phyloP scores from a whole-genome alignment of 257 asterid species.

The Plantago major region DNA sequence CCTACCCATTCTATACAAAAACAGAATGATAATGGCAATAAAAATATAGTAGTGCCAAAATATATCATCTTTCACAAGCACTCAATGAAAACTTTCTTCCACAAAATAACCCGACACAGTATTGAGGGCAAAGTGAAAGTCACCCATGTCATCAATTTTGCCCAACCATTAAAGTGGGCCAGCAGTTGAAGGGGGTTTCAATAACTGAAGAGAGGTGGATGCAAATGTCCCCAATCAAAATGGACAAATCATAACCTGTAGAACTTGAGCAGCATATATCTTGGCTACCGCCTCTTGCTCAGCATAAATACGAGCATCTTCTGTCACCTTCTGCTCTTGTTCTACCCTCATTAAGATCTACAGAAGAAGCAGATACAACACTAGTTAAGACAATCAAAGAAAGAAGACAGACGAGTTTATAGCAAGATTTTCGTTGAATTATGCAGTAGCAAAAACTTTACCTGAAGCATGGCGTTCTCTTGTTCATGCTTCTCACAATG shows the following conservation, averaged over 20 bases:
- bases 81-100: too few relatives aligned
- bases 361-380: slow-evolving; percentile 6
- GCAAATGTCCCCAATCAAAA: too few relatives aligned
- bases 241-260: slow-evolving; percentile 48
- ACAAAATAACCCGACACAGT: too few relatives aligned
- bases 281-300: slow-evolving; percentile 98
- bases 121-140: too few relatives aligned
- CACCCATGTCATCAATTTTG: too few relatives aligned
- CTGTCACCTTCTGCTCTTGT: slow-evolving; percentile 96
- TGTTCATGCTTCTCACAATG: slow-evolving; percentile 94
- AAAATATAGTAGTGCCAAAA: too few relatives aligned
- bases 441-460: slow-evolving; percentile 21
- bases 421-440: slow-evolving; percentile 3
- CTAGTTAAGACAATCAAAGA: neutral
- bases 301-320: slow-evolving; percentile 94
- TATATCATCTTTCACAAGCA: too few relatives aligned
- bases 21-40: too few relatives aligned
- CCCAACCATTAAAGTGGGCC: too few relatives aligned
- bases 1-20: too few relatives aligned
- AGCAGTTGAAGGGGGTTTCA: too few relatives aligned
- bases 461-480: slow-evolving; percentile 97
- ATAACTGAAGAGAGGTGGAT: too few relatives aligned
- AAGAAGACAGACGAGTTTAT: neutral
- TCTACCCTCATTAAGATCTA: slow-evolving; percentile 95
- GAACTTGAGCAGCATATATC: slow-evolving; percentile 84